Conservation (phyloP, 495 filamentous ascomycete genomes). For the Mytilinidion resinicola region DNA sequence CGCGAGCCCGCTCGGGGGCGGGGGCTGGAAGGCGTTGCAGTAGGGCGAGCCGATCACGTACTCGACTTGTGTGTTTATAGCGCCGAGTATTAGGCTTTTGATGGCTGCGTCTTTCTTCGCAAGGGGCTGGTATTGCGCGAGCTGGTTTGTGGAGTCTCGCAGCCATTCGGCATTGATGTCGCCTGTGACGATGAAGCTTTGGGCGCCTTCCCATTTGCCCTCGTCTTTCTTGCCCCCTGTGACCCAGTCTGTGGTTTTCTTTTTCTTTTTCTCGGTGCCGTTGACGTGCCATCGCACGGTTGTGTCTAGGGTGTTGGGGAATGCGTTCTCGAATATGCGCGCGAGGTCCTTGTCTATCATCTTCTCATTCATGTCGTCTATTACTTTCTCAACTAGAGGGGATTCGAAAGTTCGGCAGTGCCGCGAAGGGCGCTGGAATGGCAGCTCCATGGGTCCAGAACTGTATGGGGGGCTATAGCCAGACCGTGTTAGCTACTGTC, state of each 20-base stretch:
- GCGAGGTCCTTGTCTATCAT: conserved; percentile 87
- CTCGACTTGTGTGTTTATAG: conserved; percentile 93
- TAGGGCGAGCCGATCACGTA: conserved; percentile 93
- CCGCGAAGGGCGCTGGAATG: conserved; percentile 77
- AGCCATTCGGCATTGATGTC: conserved; percentile 99
- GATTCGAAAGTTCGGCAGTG: conserved; percentile 87
- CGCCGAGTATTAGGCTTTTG: conserved; percentile 76
- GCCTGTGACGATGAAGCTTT: conserved; percentile 96
- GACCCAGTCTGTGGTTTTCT: conserved; percentile 28
- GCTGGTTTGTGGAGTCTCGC: conserved; percentile 92
- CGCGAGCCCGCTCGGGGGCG: conserved; percentile 66
- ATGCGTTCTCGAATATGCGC: conserved; percentile 93
- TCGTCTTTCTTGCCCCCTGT: conserved; percentile 37
- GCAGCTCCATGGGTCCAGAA: conserved; percentile 69
- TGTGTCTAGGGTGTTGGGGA: conserved; percentile 90
- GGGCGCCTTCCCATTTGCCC: conserved; percentile 69
- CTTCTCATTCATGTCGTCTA: conserved; percentile 66
- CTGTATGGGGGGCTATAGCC: conserved; percentile 62
- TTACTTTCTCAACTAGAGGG: conserved; percentile 77
- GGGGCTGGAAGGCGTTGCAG: conserved; percentile 98
- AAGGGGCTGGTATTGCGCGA: conserved; percentile 79
- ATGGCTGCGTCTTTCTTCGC: conserved; percentile 72
- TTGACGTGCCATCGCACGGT: conserved; percentile 75
- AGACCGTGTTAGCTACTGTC: background rate
- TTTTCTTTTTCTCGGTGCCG: conserved; percentile 36